These are phyloP conservation scores for Ocimum tenuiflorum DNA, from an alignment of 257 asterid genomes.

Conservation along the genomic window DNA sequence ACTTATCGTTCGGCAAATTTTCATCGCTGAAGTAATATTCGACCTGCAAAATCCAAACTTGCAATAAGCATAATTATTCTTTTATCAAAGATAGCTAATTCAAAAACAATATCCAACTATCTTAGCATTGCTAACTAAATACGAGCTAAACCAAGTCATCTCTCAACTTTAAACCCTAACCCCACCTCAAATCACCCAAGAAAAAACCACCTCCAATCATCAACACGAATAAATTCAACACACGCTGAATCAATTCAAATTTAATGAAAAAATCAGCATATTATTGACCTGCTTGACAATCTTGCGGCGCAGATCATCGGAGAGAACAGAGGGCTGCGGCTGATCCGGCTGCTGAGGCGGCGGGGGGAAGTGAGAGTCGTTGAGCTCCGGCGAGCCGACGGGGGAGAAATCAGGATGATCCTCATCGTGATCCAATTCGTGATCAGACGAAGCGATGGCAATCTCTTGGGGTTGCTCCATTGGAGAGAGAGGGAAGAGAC, in stretches of 20 bases:
- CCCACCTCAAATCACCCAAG: background rate
- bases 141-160: background rate
- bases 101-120: background rate
- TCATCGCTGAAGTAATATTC: slow-evolving; percentile 96
- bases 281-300: slow-evolving; percentile 66
- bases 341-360: slow-evolving; percentile 33
- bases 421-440: slow-evolving; percentile 38
- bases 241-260: background rate
- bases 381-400: slow-evolving; percentile 54
- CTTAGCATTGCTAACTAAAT: background rate
- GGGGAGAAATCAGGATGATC: slow-evolving; percentile 53
- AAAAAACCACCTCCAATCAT: too few species aligned
- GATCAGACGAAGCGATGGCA: slow-evolving; percentile 38
- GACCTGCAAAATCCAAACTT: slow-evolving; percentile 43
- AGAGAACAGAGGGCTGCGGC: slow-evolving; percentile 28
- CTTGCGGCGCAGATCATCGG: slow-evolving; percentile 63
- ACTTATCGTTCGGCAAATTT: slow-evolving; percentile 73
- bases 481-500: slow-evolving; percentile 31
- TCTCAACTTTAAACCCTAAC: slow-evolving; percentile 18
- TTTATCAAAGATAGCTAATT: background rate
- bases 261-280: background rate
- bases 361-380: slow-evolving; percentile 32
- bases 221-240: background rate
- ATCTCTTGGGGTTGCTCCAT: slow-evolving; percentile 48
- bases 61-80: background rate